A percentile compares a stretch with the other conserved stretches of the same genome.
Evolutionary conservation across 306 rosid species (phyloP).

Genomic region (Geum urbanum): DNA sequence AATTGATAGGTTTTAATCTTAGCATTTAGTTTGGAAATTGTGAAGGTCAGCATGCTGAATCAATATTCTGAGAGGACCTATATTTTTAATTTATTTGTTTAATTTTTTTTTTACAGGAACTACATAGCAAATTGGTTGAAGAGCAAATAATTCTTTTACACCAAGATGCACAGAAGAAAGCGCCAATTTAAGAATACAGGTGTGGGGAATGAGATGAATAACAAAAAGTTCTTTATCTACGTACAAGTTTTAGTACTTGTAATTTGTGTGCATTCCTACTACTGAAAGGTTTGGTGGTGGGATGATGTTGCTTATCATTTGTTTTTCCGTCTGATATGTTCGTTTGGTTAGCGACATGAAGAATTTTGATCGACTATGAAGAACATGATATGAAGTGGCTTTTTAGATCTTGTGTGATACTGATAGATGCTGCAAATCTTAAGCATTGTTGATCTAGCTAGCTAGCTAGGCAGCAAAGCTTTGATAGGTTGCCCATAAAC

Average conservation of each 20-base stretch:
- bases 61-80: not conserved
- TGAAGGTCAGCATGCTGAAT: too few relatives aligned
- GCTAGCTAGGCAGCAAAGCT: too few relatives aligned
- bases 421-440: too few relatives aligned
- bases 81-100: not conserved
- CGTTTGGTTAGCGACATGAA: too few relatives aligned
- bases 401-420: too few relatives aligned
- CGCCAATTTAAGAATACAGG: slow-evolving; percentile 91
- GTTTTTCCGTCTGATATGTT: not conserved
- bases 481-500: too few relatives aligned
- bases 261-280: slow-evolving; percentile 4
- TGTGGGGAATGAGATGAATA: slow-evolving; percentile 28
- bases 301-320: not conserved
- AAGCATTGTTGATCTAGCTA: too few relatives aligned
- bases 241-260: not conserved
- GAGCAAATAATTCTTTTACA: slow-evolving; percentile 76
- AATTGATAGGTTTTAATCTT: not conserved
- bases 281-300: slow-evolving; percentile 1
- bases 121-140: slow-evolving; percentile 72
- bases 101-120: slow-evolving; percentile 52
- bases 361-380: too few relatives aligned
- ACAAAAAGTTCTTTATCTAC: not conserved
- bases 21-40: too few relatives aligned
- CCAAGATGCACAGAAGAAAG: slow-evolving; percentile 79
- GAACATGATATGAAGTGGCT: too few relatives aligned